Evolutionary conservation across 2,329 filamentous ascomycete genomes (phyloP).

Genomic region (Fusarium cicatricum): DNA sequence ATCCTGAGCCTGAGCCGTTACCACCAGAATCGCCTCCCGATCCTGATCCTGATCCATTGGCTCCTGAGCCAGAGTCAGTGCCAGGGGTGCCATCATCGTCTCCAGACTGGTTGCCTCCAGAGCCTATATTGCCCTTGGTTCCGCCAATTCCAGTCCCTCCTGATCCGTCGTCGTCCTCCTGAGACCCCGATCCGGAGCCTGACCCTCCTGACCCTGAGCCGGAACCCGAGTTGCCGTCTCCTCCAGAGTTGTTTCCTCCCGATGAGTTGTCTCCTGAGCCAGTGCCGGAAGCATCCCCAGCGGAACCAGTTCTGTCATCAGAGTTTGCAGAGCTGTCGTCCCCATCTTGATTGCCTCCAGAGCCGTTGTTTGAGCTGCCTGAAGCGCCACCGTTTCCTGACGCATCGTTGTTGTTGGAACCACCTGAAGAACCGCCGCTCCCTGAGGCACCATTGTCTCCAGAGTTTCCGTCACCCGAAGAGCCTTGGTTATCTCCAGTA

Average conservation of each 20-base stretch:
- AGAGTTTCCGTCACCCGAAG: background rate
- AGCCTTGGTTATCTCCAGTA: background rate
- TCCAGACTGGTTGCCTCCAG: background rate
- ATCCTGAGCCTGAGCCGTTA: too few species aligned
- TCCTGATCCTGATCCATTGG: background rate
- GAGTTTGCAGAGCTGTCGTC: background rate
- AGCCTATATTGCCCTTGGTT: too few species aligned
- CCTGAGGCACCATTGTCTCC: background rate
- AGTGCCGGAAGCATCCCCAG: background rate
- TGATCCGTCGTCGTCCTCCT: too few species aligned
- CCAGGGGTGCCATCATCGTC: background rate
- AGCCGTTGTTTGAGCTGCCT: background rate
- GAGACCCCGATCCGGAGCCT: too few species aligned
- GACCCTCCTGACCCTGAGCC: too few species aligned
- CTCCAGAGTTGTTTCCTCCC: too few species aligned
- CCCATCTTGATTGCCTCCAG: background rate
- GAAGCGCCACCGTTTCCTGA: background rate
- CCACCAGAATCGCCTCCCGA: too few species aligned
- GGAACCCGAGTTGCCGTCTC: too few species aligned
- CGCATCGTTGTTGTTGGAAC: background rate
- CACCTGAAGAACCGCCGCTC: background rate
- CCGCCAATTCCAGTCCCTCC: too few species aligned
- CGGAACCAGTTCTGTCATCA: background rate
- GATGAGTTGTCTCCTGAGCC: background rate
- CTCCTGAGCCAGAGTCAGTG: background rate